Percentiles rank a stretch among this genome's conserved stretches.
phyloP scores from a whole-genome alignment of 2,329 filamentous ascomycete genomes.

The Fusarium dimerum region DNA sequence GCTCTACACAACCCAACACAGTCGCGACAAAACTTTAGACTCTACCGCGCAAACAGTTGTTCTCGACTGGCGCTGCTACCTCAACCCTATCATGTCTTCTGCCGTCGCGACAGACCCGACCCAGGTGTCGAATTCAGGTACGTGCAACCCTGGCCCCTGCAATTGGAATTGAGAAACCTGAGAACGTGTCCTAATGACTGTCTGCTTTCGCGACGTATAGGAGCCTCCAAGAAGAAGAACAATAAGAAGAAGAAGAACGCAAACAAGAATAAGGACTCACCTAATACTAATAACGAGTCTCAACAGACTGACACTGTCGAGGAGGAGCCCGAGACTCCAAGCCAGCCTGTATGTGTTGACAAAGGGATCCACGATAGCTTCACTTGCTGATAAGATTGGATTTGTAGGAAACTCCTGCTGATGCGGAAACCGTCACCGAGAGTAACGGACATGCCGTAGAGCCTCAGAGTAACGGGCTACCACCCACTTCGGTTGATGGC shows the following conservation, averaged over 20 bases:
- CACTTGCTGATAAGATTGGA: slow-evolving; percentile 22
- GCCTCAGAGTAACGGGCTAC: slow-evolving; percentile 40
- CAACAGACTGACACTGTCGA: slow-evolving; percentile 42
- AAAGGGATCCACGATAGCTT: slow-evolving; percentile 1
- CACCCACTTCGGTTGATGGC: slow-evolving; percentile 25
- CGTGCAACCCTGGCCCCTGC: slow-evolving; percentile 29
- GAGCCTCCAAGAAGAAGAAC: slow-evolving; percentile 57
- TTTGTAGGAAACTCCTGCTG: slow-evolving; percentile 31
- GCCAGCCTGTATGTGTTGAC: slow-evolving; percentile 32
- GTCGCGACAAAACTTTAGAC: slow-evolving; percentile 12
- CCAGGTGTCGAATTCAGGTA: slow-evolving; percentile 39
- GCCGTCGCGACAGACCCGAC: slow-evolving; percentile 36
- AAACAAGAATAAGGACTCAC: slow-evolving; percentile 48
- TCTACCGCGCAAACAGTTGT: slow-evolving; percentile 25
- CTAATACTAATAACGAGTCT: slow-evolving; percentile 33
- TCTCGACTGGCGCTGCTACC: slow-evolving; percentile 19
- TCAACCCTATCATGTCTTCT: slow-evolving; percentile 41
- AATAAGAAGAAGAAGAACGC: slow-evolving; percentile 62
- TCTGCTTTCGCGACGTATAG: slow-evolving; percentile 23
- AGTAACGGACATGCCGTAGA: slow-evolving; percentile 44
- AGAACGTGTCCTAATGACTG: slow-evolving; percentile 35
- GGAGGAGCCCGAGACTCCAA: slow-evolving; percentile 45
- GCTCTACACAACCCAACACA: slow-evolving; percentile 10
- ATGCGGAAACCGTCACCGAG: slow-evolving; percentile 24
- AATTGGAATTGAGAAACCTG: slow-evolving; percentile 20